Evolutionary conservation across 2,329 filamentous ascomycete genomes (phyloP).

Genomic region (Calonectria pteridis): DNA sequence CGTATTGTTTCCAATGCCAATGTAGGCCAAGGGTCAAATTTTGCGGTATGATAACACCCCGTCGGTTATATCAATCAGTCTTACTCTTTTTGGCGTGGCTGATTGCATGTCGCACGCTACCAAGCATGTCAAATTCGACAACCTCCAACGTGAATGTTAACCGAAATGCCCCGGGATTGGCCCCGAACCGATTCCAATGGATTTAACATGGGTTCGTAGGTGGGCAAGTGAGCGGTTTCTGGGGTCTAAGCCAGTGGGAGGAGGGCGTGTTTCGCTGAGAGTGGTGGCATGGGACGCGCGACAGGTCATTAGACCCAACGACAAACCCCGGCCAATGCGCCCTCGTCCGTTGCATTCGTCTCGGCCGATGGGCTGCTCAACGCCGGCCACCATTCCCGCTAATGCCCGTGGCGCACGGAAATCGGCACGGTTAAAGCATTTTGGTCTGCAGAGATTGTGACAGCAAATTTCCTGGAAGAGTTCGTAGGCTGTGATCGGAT

Average conservation of each 20-base stretch:
- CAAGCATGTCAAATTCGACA: not conserved
- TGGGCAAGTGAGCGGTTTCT: not conserved
- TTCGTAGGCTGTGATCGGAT: constrained; percentile 34
- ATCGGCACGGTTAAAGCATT: not conserved
- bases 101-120: not conserved
- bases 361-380: constrained; percentile 17
- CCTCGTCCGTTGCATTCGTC: not conserved
- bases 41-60: not conserved
- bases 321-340: not conserved
- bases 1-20: not conserved
- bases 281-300: not conserved
- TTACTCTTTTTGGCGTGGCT: not conserved
- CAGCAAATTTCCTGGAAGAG: not conserved
- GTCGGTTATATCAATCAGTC: not conserved
- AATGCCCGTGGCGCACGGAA: constrained; percentile 8
- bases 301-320: not conserved
- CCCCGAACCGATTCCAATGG: not conserved
- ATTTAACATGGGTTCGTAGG: not conserved
- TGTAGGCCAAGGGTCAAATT: not conserved
- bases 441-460: not conserved
- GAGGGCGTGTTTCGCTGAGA: not conserved
- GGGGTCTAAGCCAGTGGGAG: not conserved
- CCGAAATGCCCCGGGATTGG: not conserved
- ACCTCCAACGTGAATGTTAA: not conserved
- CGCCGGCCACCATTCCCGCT: constrained; percentile 19